phyloP scores from a whole-genome alignment of 345 rosid genomes.

The Aquilaria sinensis region DNA sequence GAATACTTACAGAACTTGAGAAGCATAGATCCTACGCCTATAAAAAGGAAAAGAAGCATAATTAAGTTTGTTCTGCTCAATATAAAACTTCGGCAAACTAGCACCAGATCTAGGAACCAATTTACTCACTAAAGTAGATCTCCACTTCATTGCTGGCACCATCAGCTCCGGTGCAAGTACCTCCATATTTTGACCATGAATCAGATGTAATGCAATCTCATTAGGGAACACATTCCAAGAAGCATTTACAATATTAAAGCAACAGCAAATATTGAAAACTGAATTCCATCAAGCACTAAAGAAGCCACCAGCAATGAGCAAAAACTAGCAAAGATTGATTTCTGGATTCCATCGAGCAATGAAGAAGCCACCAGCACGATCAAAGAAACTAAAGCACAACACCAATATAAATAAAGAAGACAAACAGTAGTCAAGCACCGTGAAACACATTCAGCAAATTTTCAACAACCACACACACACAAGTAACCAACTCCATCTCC shows the following conservation, averaged over 20 bases:
- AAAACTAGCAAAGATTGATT: not conserved
- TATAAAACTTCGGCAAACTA: constrained; percentile 8
- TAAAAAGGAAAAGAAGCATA: constrained; percentile 13
- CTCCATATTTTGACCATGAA: constrained; percentile 54
- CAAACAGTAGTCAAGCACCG: not conserved
- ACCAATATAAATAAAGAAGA: not conserved
- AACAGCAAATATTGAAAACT: constrained; percentile 3
- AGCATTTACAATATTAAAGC: not conserved
- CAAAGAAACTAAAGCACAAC: not conserved
- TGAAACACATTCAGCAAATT: not conserved
- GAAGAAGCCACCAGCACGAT: not conserved
- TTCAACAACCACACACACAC: not conserved
- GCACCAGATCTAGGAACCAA: not conserved
- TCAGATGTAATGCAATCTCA: constrained; percentile 50
- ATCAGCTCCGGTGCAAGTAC: constrained; percentile 35
- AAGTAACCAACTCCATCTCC: not conserved
- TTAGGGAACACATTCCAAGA: constrained; percentile 23
- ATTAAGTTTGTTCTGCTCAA: not conserved
- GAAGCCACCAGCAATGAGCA: constrained; percentile 8
- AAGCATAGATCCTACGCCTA: constrained; percentile 27
- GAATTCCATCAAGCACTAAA: not conserved
- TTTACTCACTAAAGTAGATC: constrained; percentile 32
- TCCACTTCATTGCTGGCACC: constrained; percentile 27
- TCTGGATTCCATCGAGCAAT: not conserved
- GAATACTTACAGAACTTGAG: constrained; percentile 38